phyloP scores from a whole-genome alignment of 352 stramenopile species.

The Globisporangium megalacanthum region DNA sequence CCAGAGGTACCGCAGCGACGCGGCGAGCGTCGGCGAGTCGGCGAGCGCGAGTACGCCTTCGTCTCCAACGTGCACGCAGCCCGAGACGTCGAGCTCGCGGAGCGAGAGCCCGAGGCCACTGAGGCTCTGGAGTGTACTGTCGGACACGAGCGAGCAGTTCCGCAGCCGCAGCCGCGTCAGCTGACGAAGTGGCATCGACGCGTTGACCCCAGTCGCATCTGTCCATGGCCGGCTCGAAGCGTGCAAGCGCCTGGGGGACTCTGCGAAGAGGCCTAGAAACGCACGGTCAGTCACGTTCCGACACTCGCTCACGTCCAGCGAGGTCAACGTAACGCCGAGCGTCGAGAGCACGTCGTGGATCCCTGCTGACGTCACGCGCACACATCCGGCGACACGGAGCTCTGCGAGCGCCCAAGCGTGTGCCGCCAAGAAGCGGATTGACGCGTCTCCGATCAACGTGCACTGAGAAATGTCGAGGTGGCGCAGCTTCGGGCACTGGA shows the following conservation, averaged over 20 bases:
- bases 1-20: constrained; percentile 56
- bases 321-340: constrained; percentile 21
- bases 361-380: constrained; percentile 19
- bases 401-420: constrained; percentile 17
- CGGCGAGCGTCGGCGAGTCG: constrained; percentile 24
- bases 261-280: constrained; percentile 12
- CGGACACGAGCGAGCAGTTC: constrained; percentile 34
- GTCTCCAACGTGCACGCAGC: constrained; percentile 73
- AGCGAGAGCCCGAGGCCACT: constrained; percentile 51
- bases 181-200: constrained; percentile 3
- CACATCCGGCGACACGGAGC: constrained; percentile 22
- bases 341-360: constrained; percentile 17
- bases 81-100: constrained; percentile 71
- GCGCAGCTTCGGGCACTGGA: constrained; percentile 25
- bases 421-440: constrained; percentile 20
- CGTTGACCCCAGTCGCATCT: background rate
- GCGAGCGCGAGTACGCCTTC: constrained; percentile 68
- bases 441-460: constrained; percentile 31
- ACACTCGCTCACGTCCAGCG: constrained; percentile 22
- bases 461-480: constrained; percentile 56
- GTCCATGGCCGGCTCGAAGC: background rate
- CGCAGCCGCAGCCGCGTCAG: constrained; percentile 38
- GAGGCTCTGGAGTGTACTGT: constrained; percentile 34
- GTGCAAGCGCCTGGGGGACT: background rate
- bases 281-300: constrained; percentile 37